These are phyloP conservation scores for Blastocystis hominis DNA, from an alignment of 352 stramenopile genomes.

Conservation along the genomic window DNA sequence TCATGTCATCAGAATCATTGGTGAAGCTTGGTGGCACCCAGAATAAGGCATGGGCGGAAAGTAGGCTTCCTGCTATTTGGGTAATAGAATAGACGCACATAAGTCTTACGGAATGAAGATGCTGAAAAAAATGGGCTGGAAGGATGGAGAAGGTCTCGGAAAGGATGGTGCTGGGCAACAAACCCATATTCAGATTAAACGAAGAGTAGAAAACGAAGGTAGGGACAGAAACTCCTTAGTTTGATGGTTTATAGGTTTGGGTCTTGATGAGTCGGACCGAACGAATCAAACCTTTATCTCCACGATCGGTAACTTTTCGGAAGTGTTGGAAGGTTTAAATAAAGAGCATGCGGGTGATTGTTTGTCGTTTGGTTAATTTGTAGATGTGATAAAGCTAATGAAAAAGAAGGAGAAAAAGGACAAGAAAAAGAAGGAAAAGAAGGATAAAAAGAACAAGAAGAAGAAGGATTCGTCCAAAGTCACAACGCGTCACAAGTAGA, in stretches of 20 bases:
- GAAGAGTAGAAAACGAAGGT: constrained; percentile 9
- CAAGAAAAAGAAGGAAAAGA: constrained; percentile 42
- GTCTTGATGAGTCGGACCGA: background rate
- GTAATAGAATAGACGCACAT: background rate
- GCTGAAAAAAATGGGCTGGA: constrained; percentile 54
- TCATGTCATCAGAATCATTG: constrained; percentile 5
- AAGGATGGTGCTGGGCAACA: constrained; percentile 48
- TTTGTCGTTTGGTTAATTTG: background rate
- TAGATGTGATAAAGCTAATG: constrained; percentile 38
- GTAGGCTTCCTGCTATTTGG: background rate
- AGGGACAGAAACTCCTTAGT: background rate
- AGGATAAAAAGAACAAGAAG: background rate
- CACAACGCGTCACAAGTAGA: constrained; percentile 7
- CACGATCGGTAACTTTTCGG: constrained; percentile 38
- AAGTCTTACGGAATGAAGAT: constrained; percentile 53
- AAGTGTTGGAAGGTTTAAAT: constrained; percentile 28
- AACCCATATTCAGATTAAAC: constrained; percentile 50
- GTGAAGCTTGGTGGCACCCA: constrained; percentile 49
- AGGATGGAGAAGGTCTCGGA: constrained; percentile 39
- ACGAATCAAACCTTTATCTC: constrained; percentile 40
- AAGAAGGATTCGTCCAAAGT: background rate
- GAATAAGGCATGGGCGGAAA: constrained; percentile 48
- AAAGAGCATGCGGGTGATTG: constrained; percentile 28
- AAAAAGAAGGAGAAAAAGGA: constrained; percentile 40
- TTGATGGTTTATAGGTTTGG: background rate